Base-by-base conservation (phyloP, 345 rosid species). In the Diplotaxis tenuifolia region DNA sequence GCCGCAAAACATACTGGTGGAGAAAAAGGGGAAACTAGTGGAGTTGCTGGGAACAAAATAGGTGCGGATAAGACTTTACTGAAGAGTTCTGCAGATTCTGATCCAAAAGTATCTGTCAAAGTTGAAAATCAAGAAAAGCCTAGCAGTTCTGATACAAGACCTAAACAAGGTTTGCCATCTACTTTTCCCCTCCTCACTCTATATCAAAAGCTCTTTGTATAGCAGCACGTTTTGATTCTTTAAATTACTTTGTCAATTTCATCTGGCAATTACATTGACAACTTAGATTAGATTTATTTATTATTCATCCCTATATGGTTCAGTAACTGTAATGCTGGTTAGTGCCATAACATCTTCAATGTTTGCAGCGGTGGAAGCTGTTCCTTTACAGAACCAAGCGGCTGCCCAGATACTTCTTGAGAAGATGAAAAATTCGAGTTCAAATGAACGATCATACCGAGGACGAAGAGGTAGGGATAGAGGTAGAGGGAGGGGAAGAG, bases 361-460 rank as follows among this genome's bases (percentile, higher is more conserved):
- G 52, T 80, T 40, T 62, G 59, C 82, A 89, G 97, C 84, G 18
- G 86, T 81, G 61, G 93, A 94, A 78, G 70, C 85, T 50, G 85
- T 82, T 9, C 93, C 96, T 60, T 75, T 87, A 67, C 97, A 88
- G 81, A 94, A 94, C 80, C 97, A 94, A 89, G 96, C 93, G 4
- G 96, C 98, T 75, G 80, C 98, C 14, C 96, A 89, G 62, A 82
- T 91, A 72, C 93, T 94, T 60, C 89, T 89, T 34, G 91, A 84
- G 82, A 94, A 91, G 78, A 89, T 94, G 97, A 78, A 75, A 73
- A 77, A 70, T 25, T 74, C 88, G 22, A 82, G 58, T 74, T 81
- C 66, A 54, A 76, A 78, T 55, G 83, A 72, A 62, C 77, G 49
- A 55, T 78, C 68, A 47, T 65, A 62, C 69, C 84, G 79, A 73